phyloP scores from a whole-genome alignment of 495 filamentous ascomycete genomes.

The Astrothelium macrocarpum region DNA sequence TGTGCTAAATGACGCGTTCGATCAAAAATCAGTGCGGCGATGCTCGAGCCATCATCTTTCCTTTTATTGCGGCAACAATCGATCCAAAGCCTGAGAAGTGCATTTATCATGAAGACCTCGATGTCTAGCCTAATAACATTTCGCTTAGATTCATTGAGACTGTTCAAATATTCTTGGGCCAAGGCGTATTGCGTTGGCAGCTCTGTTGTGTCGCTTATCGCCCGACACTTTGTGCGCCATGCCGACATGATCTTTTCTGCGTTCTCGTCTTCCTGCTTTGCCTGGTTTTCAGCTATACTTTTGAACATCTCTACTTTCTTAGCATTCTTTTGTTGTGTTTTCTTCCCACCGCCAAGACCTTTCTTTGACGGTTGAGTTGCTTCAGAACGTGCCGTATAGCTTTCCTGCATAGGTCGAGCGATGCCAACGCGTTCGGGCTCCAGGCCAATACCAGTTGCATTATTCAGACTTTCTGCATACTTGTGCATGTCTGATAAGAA shows the following conservation, averaged over 20 bases:
- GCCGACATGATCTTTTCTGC: conserved; percentile 19
- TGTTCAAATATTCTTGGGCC: conserved; percentile 24
- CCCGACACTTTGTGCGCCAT: conserved; percentile 24
- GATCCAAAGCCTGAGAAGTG: conserved; percentile 32
- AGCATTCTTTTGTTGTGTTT: conserved; percentile 18
- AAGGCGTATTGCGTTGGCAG: conserved; percentile 18
- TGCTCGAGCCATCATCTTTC: conserved; percentile 19
- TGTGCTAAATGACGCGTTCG: conserved; percentile 14
- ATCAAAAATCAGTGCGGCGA: conserved; percentile 28
- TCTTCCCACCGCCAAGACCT: conserved; percentile 14
- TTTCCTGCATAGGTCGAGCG: neutral
- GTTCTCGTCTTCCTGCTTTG: conserved; percentile 34
- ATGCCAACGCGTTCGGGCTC: conserved; percentile 45
- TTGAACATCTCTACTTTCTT: conserved; percentile 20
- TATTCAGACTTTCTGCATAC: conserved; percentile 64
- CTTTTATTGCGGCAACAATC: conserved; percentile 15
- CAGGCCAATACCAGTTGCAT: conserved; percentile 50
- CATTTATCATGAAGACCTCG: conserved; percentile 38
- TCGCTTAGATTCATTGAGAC: conserved; percentile 25
- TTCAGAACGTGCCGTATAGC: neutral
- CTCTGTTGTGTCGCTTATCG: conserved; percentile 20
- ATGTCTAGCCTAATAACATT: conserved; percentile 36
- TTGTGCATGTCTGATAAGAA: conserved; percentile 53
- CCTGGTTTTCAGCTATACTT: conserved; percentile 22
- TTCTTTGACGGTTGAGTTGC: conserved; percentile 15